A percentile compares a stretch with the other conserved stretches of the same genome.
Evolutionary conservation across 2,329 filamentous ascomycete genomes (phyloP).

Genomic region (Fusarium subglutinans): DNA sequence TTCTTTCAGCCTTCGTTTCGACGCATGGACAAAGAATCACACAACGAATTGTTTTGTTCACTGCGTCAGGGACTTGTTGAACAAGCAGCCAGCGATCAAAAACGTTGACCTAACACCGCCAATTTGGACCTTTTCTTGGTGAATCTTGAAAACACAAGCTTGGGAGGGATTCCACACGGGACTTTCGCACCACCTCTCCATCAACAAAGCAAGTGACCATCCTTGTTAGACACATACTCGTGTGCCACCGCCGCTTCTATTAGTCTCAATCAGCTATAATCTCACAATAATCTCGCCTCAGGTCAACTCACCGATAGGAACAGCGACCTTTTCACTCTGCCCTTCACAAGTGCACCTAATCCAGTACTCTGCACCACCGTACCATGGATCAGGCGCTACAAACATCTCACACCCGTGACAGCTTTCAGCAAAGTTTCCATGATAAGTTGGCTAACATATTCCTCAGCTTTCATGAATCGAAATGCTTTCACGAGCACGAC

Average conservation of each 20-base stretch:
- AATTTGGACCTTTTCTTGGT: no score
- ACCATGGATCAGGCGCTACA: constrained; percentile 1
- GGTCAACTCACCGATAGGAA: background rate
- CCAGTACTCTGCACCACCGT: background rate
- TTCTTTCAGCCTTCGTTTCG: no score
- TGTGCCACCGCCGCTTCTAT: background rate
- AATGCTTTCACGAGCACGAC: accelerated
- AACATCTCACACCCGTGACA: background rate
- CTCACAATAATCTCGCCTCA: background rate
- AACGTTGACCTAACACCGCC: no score
- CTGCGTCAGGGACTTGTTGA: no score
- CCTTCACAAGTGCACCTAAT: background rate
- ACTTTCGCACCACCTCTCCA: no score
- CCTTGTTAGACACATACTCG: constrained; percentile 2
- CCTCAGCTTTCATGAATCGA: accelerated
- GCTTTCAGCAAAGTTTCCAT: background rate
- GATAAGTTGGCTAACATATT: background rate
- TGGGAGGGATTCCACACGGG: no score
- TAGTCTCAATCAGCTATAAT: accelerated
- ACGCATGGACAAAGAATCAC: no score
- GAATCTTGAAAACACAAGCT: no score
- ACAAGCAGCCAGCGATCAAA: no score
- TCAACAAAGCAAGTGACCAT: background rate
- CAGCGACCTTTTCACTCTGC: background rate
- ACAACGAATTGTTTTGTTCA: no score